Conservation (phyloP, 148 eudicot genomes). For the Mesembryanthemum crystallinum region DNA sequence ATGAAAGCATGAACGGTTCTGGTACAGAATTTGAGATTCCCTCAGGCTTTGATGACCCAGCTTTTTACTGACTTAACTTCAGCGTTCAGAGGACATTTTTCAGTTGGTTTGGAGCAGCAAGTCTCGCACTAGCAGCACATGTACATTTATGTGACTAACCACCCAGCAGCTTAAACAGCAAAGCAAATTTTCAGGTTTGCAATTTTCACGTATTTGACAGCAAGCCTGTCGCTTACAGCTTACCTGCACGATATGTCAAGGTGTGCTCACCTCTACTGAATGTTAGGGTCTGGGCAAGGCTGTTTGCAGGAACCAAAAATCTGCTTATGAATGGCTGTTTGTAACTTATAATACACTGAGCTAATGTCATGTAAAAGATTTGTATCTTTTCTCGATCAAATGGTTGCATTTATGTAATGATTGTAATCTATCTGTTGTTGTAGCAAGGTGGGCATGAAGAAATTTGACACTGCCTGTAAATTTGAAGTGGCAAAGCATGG, state of each 20-base stretch:
- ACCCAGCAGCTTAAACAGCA: background rate
- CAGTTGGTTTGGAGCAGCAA: background rate
- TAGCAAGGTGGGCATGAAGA: background rate
- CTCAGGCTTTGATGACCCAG: constrained; percentile 30
- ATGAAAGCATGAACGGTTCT: constrained; percentile 27
- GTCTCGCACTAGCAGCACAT: background rate
- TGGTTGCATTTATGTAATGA: background rate
- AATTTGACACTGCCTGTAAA: background rate
- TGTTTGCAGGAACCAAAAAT: constrained; percentile 7
- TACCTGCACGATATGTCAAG: background rate
- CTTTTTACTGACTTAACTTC: constrained; percentile 14
- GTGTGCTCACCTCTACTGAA: background rate
- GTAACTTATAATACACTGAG: background rate
- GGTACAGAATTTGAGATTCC: constrained; percentile 37
- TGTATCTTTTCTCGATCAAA: background rate
- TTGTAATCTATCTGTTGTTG: background rate
- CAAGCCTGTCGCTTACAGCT: constrained; percentile 3
- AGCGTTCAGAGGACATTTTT: background rate
- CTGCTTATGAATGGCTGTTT: background rate
- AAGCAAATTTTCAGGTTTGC: constrained; percentile 17
- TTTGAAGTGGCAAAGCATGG: background rate
- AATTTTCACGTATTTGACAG: constrained; percentile 5
- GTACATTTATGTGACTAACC: constrained; percentile 16
- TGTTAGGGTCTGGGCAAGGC: constrained; percentile 3
- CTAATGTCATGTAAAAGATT: too few relatives aligned